Conservation (phyloP, 106 monocot genomes). For the Platanthera zijinensis region DNA sequence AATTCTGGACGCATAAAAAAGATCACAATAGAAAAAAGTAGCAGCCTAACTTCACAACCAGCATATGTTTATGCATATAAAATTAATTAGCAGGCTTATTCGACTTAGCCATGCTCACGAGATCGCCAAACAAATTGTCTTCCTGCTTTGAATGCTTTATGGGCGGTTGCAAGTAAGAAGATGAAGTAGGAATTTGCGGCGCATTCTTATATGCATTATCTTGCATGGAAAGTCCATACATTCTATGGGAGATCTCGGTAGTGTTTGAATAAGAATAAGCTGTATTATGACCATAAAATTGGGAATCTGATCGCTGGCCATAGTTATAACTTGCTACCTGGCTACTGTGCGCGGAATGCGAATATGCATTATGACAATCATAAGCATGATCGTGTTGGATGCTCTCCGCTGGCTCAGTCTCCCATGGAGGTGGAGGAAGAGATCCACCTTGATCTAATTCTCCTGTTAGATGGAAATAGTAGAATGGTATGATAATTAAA, state of each 20-base stretch:
- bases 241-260: conserved; percentile 46
- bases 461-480: conserved; percentile 18
- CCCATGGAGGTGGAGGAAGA: conserved; percentile 75
- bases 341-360: conserved; percentile 22
- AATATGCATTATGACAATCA: conserved; percentile 1
- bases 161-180: conserved; percentile 24
- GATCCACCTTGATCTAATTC: conserved; percentile 36
- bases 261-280: conserved; percentile 15
- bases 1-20: neutral
- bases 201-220: conserved; percentile 20
- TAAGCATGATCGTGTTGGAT: conserved; percentile 9
- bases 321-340: conserved; percentile 24
- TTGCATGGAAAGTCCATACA: conserved; percentile 58
- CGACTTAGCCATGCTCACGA: conserved; percentile 50
- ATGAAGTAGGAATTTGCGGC: conserved; percentile 2
- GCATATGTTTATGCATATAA: no score
- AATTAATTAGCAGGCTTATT: conserved; percentile 14
- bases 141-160: conserved; percentile 36
- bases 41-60: neutral
- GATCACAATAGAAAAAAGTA: neutral
- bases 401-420: conserved; percentile 28
- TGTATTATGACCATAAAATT: conserved; percentile 21
- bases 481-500: neutral
- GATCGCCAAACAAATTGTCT: conserved; percentile 59
- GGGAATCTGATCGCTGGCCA: conserved; percentile 18